A percentile compares a stretch with the other conserved stretches of the same genome.
phyloP scores from a whole-genome alignment of 2,329 filamentous ascomycete genomes.

The Mollisiaceae sp. region DNA sequence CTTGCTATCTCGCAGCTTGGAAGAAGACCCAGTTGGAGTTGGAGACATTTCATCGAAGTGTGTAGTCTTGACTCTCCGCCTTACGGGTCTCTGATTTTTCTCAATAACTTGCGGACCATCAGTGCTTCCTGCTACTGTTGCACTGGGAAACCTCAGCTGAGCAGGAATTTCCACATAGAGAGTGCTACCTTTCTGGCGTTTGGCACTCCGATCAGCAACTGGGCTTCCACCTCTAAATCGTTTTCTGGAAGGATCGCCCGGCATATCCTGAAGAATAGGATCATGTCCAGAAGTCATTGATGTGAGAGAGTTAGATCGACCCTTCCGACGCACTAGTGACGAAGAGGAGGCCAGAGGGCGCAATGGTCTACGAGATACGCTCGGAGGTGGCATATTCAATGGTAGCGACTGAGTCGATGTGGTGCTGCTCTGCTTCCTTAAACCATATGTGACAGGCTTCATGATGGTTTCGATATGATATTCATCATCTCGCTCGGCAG shows the following conservation, averaged over 20 bases:
- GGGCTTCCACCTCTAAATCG: background rate
- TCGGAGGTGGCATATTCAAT: background rate
- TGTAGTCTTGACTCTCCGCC: constrained; percentile 12
- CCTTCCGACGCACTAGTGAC: background rate
- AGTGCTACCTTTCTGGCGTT: background rate
- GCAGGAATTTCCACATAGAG: background rate
- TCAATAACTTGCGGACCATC: background rate
- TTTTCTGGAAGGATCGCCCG: background rate
- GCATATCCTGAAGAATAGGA: background rate
- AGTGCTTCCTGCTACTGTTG: background rate
- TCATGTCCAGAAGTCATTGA: background rate
- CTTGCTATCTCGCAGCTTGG: constrained; percentile 4
- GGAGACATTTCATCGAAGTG: background rate
- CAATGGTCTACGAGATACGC: background rate
- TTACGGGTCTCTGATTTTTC: constrained; percentile 5
- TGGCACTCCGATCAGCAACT: background rate
- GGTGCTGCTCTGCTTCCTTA: background rate
- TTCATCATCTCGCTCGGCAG: background rate
- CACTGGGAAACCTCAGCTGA: background rate
- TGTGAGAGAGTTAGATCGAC: background rate
- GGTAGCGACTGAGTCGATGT: background rate
- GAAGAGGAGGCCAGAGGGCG: background rate
- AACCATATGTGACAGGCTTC: background rate
- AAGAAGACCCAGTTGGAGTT: background rate
- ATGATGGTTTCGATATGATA: background rate